Evolutionary conservation across 1,284 basidiomycete genomes (phyloP), one percentile per base, ranked within the genome.

Genomic region (Cutaneotrichosporon mucoides): DNA sequence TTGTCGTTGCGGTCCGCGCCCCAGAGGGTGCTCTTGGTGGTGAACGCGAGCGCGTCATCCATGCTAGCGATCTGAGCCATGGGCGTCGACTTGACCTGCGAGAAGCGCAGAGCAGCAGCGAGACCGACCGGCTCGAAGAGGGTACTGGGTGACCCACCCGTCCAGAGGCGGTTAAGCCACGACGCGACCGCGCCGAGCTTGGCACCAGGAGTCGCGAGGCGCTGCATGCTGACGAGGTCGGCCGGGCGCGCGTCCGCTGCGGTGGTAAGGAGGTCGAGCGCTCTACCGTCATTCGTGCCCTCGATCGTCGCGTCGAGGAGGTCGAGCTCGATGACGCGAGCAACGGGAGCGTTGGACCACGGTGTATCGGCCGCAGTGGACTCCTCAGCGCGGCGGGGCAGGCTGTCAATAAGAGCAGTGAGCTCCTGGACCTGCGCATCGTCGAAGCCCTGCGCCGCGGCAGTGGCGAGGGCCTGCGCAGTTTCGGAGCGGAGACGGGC

Each of bases 111-210:
- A 46, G 67, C 60, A 15, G 48, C 55, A 24, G 61, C 56, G 11
- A 76, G 62, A 33, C 52, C 56, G 4, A 65, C 62, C 0, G 73
- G 72, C 40, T 63, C 61, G 62, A 74, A 73, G 34, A 76, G 50
- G 11, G 56, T 42, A 7, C 68, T 67, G 6, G 72, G 70, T 10
- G 65, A 67, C 24, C 54, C 53, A 1, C 46, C 36, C 8, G 40
- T 37, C 71, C 71, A 74, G 6, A 70, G 50, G 9, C 66, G 61
- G 33, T 65, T 55, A 44, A 74, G 55, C 68, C 69, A 72, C 5
- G 57, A 60, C 10, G 50, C 38, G 8, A 65, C 48, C 0, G 63
- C 57, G n/a, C 43, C 59, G 11, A 67, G 56, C 5, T 49, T 57
- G 5, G 55, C 47, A 16, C 59, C 57, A 5, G 45, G 9, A 1